Evolutionary conservation across 805 yeast species (phyloP).

Genomic region (Sugiyamaella chiloensis): DNA sequence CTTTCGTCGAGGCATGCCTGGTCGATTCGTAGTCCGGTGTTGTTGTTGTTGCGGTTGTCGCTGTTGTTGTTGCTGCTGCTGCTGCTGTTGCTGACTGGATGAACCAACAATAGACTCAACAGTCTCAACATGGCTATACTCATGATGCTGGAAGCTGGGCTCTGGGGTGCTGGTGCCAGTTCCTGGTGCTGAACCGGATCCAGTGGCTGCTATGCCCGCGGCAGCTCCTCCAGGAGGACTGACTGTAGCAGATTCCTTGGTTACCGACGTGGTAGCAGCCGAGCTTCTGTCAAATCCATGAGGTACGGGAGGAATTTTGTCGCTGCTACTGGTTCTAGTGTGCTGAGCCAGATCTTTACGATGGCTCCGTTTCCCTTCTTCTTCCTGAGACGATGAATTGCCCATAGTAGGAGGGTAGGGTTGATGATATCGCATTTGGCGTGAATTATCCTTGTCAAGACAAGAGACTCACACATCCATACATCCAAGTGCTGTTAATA

Average conservation of each 20-base stretch:
- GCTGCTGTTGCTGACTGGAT: not conserved
- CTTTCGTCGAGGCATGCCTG: constrained; percentile 46
- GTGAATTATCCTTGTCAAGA: no score
- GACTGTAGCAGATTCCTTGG: constrained; percentile 16
- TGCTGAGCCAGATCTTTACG: constrained; percentile 2
- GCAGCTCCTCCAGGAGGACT: constrained; percentile 4
- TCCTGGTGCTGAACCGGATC: not conserved
- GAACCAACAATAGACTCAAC: constrained; percentile 9
- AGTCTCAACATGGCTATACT: constrained; percentile 17
- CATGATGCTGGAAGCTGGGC: constrained; percentile 15
- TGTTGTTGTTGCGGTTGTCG: no score
- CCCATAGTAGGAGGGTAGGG: constrained; percentile 20
- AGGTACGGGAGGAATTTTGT: constrained; percentile 10
- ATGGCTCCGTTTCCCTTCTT: constrained; percentile 11
- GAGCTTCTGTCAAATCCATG: constrained; percentile 15
- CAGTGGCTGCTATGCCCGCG: not conserved
- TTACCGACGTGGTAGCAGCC: constrained; percentile 14
- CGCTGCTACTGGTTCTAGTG: not conserved
- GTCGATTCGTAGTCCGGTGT: no score
- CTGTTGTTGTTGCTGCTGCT: no score
- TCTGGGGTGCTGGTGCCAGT: constrained; percentile 1
- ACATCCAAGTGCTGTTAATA: no score
- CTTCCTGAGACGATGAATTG: constrained; percentile 25
- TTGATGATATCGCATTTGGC: no score
- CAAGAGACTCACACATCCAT: no score